Base-by-base conservation (phyloP, 768 basidiomycete species). In the Tricholoma sp. region DNA sequence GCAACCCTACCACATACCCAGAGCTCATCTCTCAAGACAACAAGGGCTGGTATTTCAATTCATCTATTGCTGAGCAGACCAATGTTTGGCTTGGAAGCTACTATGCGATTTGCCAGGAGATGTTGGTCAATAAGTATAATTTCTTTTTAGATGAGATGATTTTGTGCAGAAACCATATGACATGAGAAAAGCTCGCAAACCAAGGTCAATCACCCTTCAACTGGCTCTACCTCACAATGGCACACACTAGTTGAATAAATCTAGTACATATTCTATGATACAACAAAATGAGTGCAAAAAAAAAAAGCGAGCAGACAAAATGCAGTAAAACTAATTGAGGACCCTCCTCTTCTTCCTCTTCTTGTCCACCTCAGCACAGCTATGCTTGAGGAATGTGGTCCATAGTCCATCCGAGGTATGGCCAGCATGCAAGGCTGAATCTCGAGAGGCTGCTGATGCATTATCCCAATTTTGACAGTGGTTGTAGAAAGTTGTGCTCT, bases 81-180 rank as follows among this genome's bases (percentile, higher is more conserved):
- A 75, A 75, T 54, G 65, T 63, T 4, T 75, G 74, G 74, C 53
- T 73, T 2, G 68, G 67, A 1, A 66, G 70, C 4, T 74, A 72
- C 47, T 65, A 68, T 6, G 47, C 70, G 0, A 73, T 74, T 1
- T 62, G 62, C 11, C 34, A 65, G 1, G 71, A 74, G 54, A 76
- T 76, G 73, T 13, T 61, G 0, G 58, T 63, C 0, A 59, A 60
- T 0, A 61, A 63, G 42, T 72, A 66, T 28, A 62, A 70, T 41
- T 76, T 75, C 50, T 74, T 74, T 56, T 57, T 76, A 0, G 73
- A 75, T 39, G 74, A 76, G 61, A 71, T 66, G 55, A 74, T 68
- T 1, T n/a, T 50, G 24, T 15, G 31, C 31, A 17, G 36, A 50
- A 50, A 50, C 50, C 8, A 4, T 13, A 33, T 50, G 31, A 50